phyloP scores from a whole-genome alignment of 352 stramenopile species.

The Globisporangium cylindrosporum region DNA sequence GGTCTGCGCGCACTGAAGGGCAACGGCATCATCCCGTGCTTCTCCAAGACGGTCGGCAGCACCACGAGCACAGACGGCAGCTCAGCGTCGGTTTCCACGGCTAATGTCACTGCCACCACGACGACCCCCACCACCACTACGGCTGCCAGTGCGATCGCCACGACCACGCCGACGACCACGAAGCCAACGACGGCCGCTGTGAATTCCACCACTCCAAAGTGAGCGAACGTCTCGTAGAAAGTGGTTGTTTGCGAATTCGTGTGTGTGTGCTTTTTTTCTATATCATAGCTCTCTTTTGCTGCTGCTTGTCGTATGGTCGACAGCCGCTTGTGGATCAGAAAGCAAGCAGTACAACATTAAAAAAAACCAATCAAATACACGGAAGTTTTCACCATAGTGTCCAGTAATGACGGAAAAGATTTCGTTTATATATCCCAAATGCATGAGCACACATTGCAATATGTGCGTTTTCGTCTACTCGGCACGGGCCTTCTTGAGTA shows the following conservation, averaged over 20 bases:
- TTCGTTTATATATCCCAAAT: slow-evolving; percentile 1
- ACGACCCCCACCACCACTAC: slow-evolving; percentile 25
- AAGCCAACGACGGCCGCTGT: not conserved
- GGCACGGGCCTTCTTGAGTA: slow-evolving; percentile 20
- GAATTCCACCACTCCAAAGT: not conserved
- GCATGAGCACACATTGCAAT: not conserved
- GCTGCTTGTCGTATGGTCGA: not conserved
- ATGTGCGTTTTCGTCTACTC: slow-evolving; percentile 6
- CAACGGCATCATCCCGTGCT: slow-evolving; percentile 73
- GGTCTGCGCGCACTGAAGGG: slow-evolving; percentile 64
- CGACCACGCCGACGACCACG: slow-evolving; percentile 15
- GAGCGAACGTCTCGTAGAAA: not conserved
- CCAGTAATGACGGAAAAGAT: not conserved
- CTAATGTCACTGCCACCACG: slow-evolving; percentile 18
- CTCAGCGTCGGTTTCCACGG: slow-evolving; percentile 20
- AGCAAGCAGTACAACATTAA: not conserved
- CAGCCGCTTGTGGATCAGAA: not conserved
- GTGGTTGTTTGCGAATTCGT: not conserved
- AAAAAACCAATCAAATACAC: slow-evolving; percentile 4
- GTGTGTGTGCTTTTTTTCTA: not conserved
- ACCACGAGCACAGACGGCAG: slow-evolving; percentile 27
- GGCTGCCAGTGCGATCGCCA: slow-evolving; percentile 16
- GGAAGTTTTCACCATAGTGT: not conserved
- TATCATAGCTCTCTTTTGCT: slow-evolving; percentile 3
- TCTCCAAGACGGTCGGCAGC: slow-evolving; percentile 34